Evolutionary conservation across 208 protist genomes (phyloP), one percentile per base, ranked within the genome.

Genomic region (Leishmania lainsoni): DNA sequence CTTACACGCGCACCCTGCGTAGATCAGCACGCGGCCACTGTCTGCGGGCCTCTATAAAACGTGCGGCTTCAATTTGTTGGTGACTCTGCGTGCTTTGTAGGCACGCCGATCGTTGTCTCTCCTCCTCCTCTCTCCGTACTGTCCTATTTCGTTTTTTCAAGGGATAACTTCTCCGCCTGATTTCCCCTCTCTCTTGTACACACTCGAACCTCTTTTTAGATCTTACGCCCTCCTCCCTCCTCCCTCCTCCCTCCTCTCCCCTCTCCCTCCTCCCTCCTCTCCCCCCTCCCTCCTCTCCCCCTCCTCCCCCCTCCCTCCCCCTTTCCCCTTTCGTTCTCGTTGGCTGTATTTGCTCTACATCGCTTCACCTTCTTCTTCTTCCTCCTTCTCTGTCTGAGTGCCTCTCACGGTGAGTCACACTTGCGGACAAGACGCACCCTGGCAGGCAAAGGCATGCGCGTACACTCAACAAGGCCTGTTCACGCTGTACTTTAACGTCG

Each of bases 131-230:
- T 20, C 20, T 58, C 54, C 20, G 54, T 26, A 32, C 26, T 63
- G 58, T 14, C 42, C 42, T 45, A 45, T 4, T 45, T 32, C 8
- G 26, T 29, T 32, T n/a, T n/a, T 59, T 73, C 49, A 71, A 5
- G 58, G 58, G 73, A n/a, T 72, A 29, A 3, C 74, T 77, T 77
- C 81, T 80, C 20, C 75, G 79, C 58, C 58, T 17, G 58, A 63
- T 29, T 63, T 2, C 9, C 26, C 9, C 10, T 10, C 29, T 32
- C 58, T 14, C 26, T n/a, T 63, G 58, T 32, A 32, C 58, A 29
- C 26, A 63, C 6, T 32, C 58, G 8, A 22, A 32, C 58, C 5
- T n/a, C 58, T 29, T 63, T 63, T 48, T 49, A 10, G 42, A n/a
- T 63, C 26, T 63, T n/a, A 10, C 58, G 26, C 58, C 9, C 12